phyloP scores from a whole-genome alignment of 768 basidiomycete genomes.

The Hygrocybe coccinea region DNA sequence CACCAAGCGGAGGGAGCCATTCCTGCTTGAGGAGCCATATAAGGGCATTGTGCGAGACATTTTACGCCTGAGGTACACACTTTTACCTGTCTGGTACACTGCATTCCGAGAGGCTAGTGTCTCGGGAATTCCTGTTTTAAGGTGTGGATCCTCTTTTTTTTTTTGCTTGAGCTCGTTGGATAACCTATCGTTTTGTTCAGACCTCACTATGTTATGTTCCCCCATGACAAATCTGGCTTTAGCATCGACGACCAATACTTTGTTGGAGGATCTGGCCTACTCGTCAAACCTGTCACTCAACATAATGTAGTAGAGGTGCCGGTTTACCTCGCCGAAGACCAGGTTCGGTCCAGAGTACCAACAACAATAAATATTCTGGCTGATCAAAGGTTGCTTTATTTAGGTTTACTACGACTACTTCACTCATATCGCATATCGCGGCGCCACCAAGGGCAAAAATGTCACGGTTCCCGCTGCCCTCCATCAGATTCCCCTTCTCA shows the following conservation, averaged over 20 bases:
- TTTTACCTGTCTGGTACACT: conserved; percentile 96
- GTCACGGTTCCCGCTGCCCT: conserved; percentile 79
- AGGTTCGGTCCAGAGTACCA: conserved; percentile 38
- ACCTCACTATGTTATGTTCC: conserved; percentile 95
- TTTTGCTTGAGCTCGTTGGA: neutral
- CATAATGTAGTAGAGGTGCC: conserved; percentile 64
- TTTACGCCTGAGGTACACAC: conserved; percentile 74
- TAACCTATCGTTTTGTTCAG: conserved; percentile 35
- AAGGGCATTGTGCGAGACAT: conserved; percentile 75
- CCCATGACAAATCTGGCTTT: conserved; percentile 81
- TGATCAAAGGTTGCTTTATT: neutral
- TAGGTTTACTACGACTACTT: conserved; percentile 96
- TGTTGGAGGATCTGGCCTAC: conserved; percentile 79
- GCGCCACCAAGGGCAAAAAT: conserved; percentile 55
- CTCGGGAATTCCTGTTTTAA: conserved; percentile 75
- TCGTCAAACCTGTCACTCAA: conserved; percentile 85
- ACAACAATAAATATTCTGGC: neutral
- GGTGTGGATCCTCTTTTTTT: conserved; percentile 39
- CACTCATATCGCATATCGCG: conserved; percentile 61
- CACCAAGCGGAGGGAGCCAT: conserved; percentile 95
- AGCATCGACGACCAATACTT: conserved; percentile 92
- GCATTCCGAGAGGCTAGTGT: conserved; percentile 86
- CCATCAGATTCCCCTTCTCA: conserved; percentile 74
- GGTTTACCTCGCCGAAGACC: conserved; percentile 84
- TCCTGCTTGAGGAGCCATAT: conserved; percentile 84